phyloP scores from a whole-genome alignment of 441 rosid genomes.

The Euphorbia neoarborescens region DNA sequence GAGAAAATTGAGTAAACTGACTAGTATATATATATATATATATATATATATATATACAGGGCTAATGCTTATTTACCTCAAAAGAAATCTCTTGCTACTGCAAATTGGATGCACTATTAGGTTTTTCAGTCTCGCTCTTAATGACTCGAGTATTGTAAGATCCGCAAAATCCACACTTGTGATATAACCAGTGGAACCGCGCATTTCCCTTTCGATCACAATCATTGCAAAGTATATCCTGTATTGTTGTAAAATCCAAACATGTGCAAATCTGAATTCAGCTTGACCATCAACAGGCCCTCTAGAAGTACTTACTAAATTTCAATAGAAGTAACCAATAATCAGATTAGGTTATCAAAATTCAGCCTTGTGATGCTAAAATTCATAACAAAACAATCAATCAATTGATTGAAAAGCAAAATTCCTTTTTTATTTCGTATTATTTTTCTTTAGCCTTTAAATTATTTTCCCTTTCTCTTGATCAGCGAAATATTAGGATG shows the following conservation, averaged over 20 bases:
- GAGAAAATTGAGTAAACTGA: background rate
- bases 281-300: background rate
- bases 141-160: slow-evolving; percentile 83
- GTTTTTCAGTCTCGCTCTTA: slow-evolving; percentile 31
- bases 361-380: background rate
- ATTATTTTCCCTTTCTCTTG: too few species aligned
- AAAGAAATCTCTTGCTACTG: slow-evolving; percentile 15
- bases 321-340: background rate
- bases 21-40: slow-evolving; percentile 15
- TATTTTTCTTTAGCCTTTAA: background rate
- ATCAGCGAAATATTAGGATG: too few species aligned
- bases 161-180: slow-evolving; percentile 66
- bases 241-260: slow-evolving; percentile 13
- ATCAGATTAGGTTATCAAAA: background rate
- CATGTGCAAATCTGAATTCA: too few species aligned
- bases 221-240: slow-evolving; percentile 83
- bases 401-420: background rate
- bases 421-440: background rate
- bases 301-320: background rate
- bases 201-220: slow-evolving; percentile 60
- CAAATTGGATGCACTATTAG: slow-evolving; percentile 35
- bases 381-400: background rate
- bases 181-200: slow-evolving; percentile 80
- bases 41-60: slow-evolving; percentile 27
- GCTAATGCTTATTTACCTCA: slow-evolving; percentile 9